phyloP scores from a whole-genome alignment of 768 basidiomycete species.

The Favolaschia claudopus region DNA sequence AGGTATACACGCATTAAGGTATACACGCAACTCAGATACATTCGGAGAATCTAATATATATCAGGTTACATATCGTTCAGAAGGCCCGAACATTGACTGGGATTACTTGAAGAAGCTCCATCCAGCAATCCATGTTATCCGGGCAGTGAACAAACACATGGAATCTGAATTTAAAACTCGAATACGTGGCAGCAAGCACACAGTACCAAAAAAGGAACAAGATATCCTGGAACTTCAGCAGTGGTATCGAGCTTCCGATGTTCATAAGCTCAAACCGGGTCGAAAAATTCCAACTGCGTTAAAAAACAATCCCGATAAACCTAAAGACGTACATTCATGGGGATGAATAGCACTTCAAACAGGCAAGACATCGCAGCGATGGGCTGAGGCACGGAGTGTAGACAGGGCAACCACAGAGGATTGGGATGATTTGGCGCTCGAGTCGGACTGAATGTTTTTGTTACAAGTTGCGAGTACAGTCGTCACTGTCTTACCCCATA shows the following conservation, averaged over 20 bases:
- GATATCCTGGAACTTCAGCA: constrained; percentile 9
- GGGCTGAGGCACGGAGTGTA: constrained; percentile 27
- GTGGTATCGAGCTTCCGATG: constrained; percentile 25
- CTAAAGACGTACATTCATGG: constrained; percentile 23
- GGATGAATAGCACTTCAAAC: constrained; percentile 24
- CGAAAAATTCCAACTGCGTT: constrained; percentile 19
- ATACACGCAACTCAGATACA: neutral
- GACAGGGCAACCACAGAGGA: constrained; percentile 20
- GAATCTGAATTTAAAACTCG: constrained; percentile 24
- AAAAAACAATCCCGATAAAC: constrained; percentile 16
- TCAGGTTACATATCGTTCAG: constrained; percentile 30
- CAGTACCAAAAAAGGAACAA: constrained; percentile 17
- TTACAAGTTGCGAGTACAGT: too few relatives aligned
- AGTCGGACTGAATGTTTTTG: neutral
- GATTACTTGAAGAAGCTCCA: constrained; percentile 25
- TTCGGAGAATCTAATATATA: neutral
- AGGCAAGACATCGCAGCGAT: constrained; percentile 20
- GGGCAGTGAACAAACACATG: constrained; percentile 22
- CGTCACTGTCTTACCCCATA: too few relatives aligned
- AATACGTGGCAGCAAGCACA: constrained; percentile 22
- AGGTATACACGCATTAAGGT: too few relatives aligned
- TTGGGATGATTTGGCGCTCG: constrained; percentile 9
- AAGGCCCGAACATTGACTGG: constrained; percentile 31
- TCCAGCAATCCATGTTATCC: constrained; percentile 28
- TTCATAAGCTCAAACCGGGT: constrained; percentile 28